These are phyloP conservation scores for Gossypium gossypioides DNA, from an alignment of 441 rosid species.

Conservation along the genomic window DNA sequence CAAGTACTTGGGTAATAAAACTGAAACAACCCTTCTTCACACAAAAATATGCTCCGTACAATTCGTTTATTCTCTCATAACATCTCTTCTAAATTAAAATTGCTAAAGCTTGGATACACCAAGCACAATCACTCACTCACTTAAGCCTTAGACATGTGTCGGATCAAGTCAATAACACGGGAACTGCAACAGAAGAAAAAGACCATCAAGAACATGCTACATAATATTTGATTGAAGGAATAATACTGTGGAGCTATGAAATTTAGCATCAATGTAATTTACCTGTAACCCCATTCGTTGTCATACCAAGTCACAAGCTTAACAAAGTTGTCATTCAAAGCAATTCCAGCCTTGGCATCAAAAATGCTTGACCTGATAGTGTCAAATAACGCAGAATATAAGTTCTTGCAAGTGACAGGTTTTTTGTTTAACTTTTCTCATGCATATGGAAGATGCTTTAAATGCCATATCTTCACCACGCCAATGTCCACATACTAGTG, in stretches of 20 bases:
- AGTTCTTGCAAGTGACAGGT: background rate
- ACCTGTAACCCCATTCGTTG: slow-evolving; percentile 90
- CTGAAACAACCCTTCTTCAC: background rate
- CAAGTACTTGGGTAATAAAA: background rate
- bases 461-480: background rate
- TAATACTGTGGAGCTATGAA: background rate
- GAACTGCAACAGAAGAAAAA: slow-evolving; percentile 20
- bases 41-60: background rate
- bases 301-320: slow-evolving; percentile 73
- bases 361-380: slow-evolving; percentile 59
- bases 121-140: background rate
- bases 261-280: background rate
- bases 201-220: background rate
- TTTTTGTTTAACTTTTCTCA: too few relatives aligned
- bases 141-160: slow-evolving; percentile 29
- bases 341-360: slow-evolving; percentile 62
- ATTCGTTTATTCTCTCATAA: background rate
- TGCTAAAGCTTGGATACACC: background rate
- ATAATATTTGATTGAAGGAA: background rate
- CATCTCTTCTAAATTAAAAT: background rate
- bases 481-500: background rate
- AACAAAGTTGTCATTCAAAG: slow-evolving; percentile 39
- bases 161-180: slow-evolving; percentile 45
- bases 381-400: background rate
- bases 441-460: background rate